phyloP scores from a whole-genome alignment of 345 rosid genomes.

The Heritiera fomes region DNA sequence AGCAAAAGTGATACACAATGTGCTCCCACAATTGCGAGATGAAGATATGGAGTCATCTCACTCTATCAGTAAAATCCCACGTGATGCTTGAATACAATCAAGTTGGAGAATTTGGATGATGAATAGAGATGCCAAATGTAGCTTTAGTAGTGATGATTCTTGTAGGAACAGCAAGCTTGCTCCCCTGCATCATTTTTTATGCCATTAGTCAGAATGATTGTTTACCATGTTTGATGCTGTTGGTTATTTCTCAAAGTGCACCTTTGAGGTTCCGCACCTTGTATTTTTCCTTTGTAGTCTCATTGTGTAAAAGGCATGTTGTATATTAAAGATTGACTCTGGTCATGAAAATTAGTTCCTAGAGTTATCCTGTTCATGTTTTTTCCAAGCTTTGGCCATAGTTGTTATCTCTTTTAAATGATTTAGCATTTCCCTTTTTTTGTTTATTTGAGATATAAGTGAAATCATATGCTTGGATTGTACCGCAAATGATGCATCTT shows the following conservation, averaged over 20 bases:
- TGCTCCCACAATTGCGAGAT: slow-evolving; percentile 54
- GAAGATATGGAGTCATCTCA: slow-evolving; percentile 19
- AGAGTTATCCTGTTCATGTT: no score
- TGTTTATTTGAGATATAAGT: neutral
- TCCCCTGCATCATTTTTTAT: neutral
- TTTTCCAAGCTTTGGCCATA: neutral
- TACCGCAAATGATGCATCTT: neutral
- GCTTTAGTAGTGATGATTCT: slow-evolving; percentile 14
- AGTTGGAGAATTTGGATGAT: slow-evolving; percentile 22
- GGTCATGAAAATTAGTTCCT: neutral
- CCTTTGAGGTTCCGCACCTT: neutral
- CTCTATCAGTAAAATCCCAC: slow-evolving; percentile 24
- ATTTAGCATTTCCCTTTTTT: neutral
- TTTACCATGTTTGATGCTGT: neutral
- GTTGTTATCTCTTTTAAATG: neutral
- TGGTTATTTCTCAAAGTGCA: slow-evolving; percentile 3
- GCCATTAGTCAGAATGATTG: neutral
- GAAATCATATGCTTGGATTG: neutral
- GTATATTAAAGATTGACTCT: neutral
- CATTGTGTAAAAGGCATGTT: neutral
- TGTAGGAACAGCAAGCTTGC: slow-evolving; percentile 15
- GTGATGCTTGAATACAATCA: slow-evolving; percentile 3
- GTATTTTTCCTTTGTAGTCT: neutral
- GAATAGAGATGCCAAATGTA: slow-evolving; percentile 7
- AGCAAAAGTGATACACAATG: slow-evolving; percentile 53